Conservation (phyloP, 2,329 filamentous ascomycete species). For the Fusarium transvaalense region DNA sequence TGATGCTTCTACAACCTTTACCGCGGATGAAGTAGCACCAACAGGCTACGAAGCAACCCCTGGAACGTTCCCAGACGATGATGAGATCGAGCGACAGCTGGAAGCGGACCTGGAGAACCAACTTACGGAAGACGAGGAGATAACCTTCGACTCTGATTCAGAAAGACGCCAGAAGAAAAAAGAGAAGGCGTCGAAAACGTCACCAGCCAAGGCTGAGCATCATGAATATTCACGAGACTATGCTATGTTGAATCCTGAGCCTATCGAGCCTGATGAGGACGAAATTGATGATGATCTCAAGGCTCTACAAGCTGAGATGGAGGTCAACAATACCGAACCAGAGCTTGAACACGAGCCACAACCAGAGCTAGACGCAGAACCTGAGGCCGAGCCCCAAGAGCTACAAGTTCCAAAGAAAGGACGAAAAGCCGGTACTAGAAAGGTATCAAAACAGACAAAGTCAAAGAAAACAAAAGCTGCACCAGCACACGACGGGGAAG, state of each 20-base stretch:
- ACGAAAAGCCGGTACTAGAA: conserved; percentile 64
- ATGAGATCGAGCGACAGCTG: conserved; percentile 74
- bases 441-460: conserved; percentile 65
- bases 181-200: conserved; percentile 48
- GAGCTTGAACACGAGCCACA: conserved; percentile 21
- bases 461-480: conserved; percentile 58
- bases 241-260: conserved; percentile 66
- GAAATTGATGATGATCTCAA: conserved; percentile 65
- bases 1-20: conserved; percentile 63
- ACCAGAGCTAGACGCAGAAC: conserved; percentile 23
- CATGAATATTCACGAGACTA: conserved; percentile 56
- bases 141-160: conserved; percentile 61
- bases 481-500: conserved; percentile 43
- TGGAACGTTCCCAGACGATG: conserved; percentile 67
- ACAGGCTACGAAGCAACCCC: conserved; percentile 57
- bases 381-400: conserved; percentile 49
- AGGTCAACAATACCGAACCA: conserved; percentile 48
- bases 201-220: conserved; percentile 47
- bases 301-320: conserved; percentile 64
- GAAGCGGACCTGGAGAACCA: conserved; percentile 73
- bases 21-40: conserved; percentile 65
- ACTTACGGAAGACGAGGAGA: conserved; percentile 65
- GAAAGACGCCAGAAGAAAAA: conserved; percentile 55
- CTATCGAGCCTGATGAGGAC: conserved; percentile 60
- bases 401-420: conserved; percentile 66